phyloP scores from a whole-genome alignment of 305 asterid species.

The Rubia occidens region DNA sequence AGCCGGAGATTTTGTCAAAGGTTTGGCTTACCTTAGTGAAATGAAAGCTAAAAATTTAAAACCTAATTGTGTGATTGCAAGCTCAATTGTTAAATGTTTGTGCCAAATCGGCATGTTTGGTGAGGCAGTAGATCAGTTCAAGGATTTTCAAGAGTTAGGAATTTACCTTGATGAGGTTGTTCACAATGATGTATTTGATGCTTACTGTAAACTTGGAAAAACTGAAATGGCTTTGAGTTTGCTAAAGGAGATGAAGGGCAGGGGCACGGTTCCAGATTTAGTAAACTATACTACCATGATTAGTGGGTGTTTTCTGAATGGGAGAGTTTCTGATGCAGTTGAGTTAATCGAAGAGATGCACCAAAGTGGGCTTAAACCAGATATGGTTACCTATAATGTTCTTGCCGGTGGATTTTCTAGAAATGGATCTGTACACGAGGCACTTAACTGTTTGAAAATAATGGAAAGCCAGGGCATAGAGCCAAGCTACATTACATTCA shows the following conservation, averaged over 20 bases:
- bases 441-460: constrained; percentile 9
- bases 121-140: constrained; percentile 43
- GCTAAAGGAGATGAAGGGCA: constrained; percentile 59
- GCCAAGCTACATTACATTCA: constrained; percentile 45
- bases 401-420: constrained; percentile 54
- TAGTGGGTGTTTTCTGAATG: constrained; percentile 43
- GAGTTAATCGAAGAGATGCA: constrained; percentile 48
- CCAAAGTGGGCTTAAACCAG: constrained; percentile 40
- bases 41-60: constrained; percentile 56
- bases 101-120: constrained; percentile 44
- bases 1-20: constrained; percentile 40
- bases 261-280: constrained; percentile 48
- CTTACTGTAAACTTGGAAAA: constrained; percentile 55
- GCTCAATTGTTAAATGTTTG: constrained; percentile 63
- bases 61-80: constrained; percentile 48
- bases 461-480: too few relatives aligned
- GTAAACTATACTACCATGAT: constrained; percentile 75
- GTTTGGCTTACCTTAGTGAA: constrained; percentile 34
- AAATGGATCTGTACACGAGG: constrained; percentile 32
- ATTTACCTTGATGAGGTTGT: constrained; percentile 53
- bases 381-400: constrained; percentile 42
- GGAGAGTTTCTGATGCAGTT: constrained; percentile 39
- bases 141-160: constrained; percentile 33
- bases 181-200: constrained; percentile 55
- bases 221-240: constrained; percentile 48